Percentiles rank a stretch among this genome's conserved stretches.
Conservation (phyloP, 1,284 basidiomycete genomes). For the Ganoderma lucidum region DNA sequence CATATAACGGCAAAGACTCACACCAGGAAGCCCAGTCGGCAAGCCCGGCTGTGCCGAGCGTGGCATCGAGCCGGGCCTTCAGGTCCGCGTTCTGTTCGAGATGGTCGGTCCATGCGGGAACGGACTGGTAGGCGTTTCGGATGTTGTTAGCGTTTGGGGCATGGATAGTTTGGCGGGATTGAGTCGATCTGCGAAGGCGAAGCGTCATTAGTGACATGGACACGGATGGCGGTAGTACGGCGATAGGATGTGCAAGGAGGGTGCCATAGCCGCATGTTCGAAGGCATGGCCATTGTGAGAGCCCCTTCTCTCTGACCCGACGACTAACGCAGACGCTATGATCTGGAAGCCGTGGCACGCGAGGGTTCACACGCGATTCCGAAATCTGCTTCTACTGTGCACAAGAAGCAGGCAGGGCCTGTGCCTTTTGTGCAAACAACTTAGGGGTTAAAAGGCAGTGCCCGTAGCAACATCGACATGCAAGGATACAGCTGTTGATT, state of each 20-base stretch:
- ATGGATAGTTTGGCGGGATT: conserved; percentile 57
- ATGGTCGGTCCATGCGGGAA: conserved; percentile 60
- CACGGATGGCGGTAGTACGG: conserved; percentile 2
- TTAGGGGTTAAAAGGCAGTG: conserved; percentile 1
- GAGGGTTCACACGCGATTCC: not conserved
- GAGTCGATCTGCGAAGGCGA: conserved; percentile 53
- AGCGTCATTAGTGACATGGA: conserved; percentile 5
- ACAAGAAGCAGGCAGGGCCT: not conserved
- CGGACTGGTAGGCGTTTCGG: conserved; percentile 52
- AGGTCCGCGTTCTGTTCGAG: conserved; percentile 50
- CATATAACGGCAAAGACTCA: conserved; percentile 28
- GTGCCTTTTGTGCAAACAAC: not conserved
- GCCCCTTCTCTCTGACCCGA: not conserved
- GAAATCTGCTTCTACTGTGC: not conserved
- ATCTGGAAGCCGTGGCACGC: not conserved
- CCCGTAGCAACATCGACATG: not conserved
- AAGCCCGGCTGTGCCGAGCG: conserved; percentile 53
- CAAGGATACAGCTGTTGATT: not conserved
- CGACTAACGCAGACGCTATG: not conserved
- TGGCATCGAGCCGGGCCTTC: conserved; percentile 50
- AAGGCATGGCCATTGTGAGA: not conserved
- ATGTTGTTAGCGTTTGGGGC: conserved; percentile 54
- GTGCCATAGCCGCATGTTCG: conserved; percentile 4
- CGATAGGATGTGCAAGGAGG: not conserved
- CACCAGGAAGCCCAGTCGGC: conserved; percentile 56